These are phyloP conservation scores for Suhomyces sp. DNA, from an alignment of 805 yeast genomes.

Conservation along the genomic window DNA sequence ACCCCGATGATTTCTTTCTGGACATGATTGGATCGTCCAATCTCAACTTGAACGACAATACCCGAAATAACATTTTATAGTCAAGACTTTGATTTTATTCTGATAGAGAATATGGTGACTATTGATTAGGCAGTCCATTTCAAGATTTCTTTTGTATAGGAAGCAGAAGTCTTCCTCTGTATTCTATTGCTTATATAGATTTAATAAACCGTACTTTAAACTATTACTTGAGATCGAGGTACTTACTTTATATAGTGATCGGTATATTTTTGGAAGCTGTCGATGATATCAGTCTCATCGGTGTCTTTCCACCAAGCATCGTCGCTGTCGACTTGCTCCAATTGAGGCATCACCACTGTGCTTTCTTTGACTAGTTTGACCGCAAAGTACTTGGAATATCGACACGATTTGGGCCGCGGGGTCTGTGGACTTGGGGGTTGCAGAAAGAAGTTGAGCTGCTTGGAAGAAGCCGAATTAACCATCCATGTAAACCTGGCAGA, in stretches of 20 bases:
- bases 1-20: constrained; percentile 23
- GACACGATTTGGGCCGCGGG: neutral
- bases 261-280: neutral
- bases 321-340: neutral
- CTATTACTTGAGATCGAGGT: neutral
- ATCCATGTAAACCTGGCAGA: neutral
- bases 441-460: neutral
- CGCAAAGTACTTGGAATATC: neutral
- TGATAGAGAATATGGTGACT: neutral
- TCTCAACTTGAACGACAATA: constrained; percentile 1
- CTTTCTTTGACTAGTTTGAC: neutral
- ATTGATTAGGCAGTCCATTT: neutral
- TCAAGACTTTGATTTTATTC: neutral
- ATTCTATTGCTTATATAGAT: neutral
- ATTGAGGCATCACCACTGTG: neutral
- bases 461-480: neutral
- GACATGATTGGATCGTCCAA: constrained; percentile 13
- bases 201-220: neutral
- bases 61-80: neutral
- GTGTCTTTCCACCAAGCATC: neutral
- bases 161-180: neutral
- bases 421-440: neutral
- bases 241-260: neutral
- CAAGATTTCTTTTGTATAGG: neutral
- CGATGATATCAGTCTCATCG: neutral